Evolutionary conservation across 2,329 filamentous ascomycete genomes (phyloP), one percentile per base, ranked within the genome.

Genomic region (Monosporascus sp.): DNA sequence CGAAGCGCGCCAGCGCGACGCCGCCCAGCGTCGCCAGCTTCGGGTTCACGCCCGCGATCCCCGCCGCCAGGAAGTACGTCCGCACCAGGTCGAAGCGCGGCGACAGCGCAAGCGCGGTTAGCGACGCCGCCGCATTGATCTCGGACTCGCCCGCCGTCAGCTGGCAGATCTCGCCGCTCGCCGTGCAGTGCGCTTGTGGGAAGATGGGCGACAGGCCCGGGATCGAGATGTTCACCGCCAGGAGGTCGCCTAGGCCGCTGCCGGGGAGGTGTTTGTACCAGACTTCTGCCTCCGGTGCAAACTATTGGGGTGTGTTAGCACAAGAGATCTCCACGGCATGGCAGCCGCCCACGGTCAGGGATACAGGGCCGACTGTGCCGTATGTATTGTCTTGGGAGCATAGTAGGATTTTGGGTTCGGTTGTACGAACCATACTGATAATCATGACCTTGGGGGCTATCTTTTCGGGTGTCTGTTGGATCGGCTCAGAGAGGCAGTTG

Each of bases 11-110:
- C 51, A 92, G 81, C 1, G 85, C 85, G 0, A 89, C 86, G 41
- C 80, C 79, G 45, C 80, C 82, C 5, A 88, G 75, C 0, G 87
- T 89, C 22, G 78, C 83, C 26, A 82, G 70, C 56, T 85, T 80
- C 1, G 88, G 88, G 66, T 83, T 90, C 44, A 89, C 77, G n/a
- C 88, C 88, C 2, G 84, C 87, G 57, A 92, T 91, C 2, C 88
- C 88, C 1, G 79, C 82, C 31, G 89, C 68, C 53, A 91, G 69
- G 69, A 90, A 89, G 71, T 91, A 91, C 1, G 87, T 87, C 48
- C 74, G 68, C 1, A 72, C 77, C 14, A 91, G 75, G 68, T 91
- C 78, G 67, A 91, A 89, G 11, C 72, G 64, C 1, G 73, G 66
- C 0, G 82, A 87, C 15, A 85, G 75, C n/a, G 81, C 73, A 9